These are phyloP conservation scores for Penicillium digitatum DNA, from an alignment of 2,329 filamentous ascomycete genomes.

Conservation along the genomic window DNA sequence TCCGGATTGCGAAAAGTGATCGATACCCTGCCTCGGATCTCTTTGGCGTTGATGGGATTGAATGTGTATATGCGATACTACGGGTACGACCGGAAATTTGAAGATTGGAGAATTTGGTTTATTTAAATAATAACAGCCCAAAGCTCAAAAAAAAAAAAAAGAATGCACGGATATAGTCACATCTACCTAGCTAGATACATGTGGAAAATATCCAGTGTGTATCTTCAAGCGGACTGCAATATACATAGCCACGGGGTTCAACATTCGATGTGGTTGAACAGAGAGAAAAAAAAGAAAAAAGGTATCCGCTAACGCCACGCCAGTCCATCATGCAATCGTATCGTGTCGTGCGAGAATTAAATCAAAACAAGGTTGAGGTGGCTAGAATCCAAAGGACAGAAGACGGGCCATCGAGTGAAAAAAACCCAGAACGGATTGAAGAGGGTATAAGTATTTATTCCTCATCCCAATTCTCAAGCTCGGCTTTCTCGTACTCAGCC, in stretches of 20 bases:
- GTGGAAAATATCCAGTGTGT: neutral
- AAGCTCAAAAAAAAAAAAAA: neutral
- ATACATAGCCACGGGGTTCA: neutral
- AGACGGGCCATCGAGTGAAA: neutral
- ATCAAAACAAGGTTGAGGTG: conserved; percentile 1
- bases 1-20: neutral
- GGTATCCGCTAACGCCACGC: conserved; percentile 17
- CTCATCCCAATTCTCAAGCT: conserved; percentile 77
- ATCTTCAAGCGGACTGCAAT: neutral
- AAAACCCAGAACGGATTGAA: neutral
- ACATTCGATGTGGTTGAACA: neutral
- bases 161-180: neutral
- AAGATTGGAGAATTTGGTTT: neutral
- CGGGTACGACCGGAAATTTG: neutral
- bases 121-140: neutral
- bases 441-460: conserved; percentile 52
- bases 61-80: neutral
- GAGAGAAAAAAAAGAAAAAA: conserved; percentile 9
- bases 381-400: neutral
- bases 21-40: neutral
- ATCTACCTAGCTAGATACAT: neutral
- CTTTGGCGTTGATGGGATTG: neutral
- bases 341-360: conserved; percentile 10
- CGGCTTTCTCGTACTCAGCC: conserved; percentile 67
- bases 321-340: conserved; percentile 20